Percentiles rank a stretch among this genome's conserved stretches.
phyloP scores from a whole-genome alignment of 768 basidiomycete genomes.

The Trametes meyenii region DNA sequence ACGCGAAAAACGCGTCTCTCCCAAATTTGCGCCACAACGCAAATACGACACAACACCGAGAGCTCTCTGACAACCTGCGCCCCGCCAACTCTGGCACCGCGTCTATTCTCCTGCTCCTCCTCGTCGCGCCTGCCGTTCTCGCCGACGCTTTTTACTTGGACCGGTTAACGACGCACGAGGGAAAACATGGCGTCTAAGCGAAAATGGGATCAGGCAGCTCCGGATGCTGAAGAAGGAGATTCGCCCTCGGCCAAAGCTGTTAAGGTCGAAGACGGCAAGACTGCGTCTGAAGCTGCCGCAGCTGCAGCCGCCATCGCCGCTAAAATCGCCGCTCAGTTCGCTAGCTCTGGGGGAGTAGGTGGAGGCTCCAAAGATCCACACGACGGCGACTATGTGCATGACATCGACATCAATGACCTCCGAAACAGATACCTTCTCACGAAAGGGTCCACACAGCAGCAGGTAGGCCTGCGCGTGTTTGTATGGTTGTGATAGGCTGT shows the following conservation, averaged over 20 bases:
- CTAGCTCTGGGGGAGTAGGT: slow-evolving; percentile 41
- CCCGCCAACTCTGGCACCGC: neutral
- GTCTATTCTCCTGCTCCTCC: neutral
- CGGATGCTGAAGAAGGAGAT: slow-evolving; percentile 55
- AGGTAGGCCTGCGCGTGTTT: slow-evolving; percentile 53
- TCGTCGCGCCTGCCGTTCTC: neutral
- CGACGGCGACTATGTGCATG: slow-evolving; percentile 81
- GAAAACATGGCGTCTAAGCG: slow-evolving; percentile 67
- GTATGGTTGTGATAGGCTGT: neutral
- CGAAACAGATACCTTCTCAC: slow-evolving; percentile 94
- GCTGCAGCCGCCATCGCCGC: slow-evolving; percentile 89
- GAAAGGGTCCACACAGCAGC: slow-evolving; percentile 88
- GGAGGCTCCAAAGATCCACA: slow-evolving; percentile 59
- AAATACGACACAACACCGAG: slow-evolving; percentile 12
- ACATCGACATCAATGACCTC: slow-evolving; percentile 97
- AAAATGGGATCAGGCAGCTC: slow-evolving; percentile 73
- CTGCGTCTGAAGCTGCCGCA: slow-evolving; percentile 71
- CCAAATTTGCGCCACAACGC: slow-evolving; percentile 5
- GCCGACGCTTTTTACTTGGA: neutral
- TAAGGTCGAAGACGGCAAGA: slow-evolving; percentile 56
- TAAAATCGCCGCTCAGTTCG: slow-evolving; percentile 91
- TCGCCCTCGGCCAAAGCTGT: slow-evolving; percentile 43
- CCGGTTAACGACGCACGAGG: neutral
- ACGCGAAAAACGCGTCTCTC: slow-evolving; percentile 8
- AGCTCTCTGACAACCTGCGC: neutral